phyloP scores from a whole-genome alignment of 768 basidiomycete genomes.

The Crassisporium funariophilum region DNA sequence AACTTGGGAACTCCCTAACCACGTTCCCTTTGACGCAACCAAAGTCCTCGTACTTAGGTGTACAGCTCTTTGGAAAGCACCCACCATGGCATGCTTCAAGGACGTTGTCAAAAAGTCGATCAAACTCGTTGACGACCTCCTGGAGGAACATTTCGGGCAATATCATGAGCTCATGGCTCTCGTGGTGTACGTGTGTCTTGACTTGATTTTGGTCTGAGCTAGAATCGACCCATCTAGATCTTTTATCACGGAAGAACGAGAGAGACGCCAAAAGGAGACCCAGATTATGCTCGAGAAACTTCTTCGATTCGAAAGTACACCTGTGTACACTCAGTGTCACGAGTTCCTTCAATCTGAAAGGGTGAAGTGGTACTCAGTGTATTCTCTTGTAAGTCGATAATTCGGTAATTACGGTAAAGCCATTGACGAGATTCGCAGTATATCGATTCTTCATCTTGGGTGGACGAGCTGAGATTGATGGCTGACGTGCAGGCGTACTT shows the following conservation, averaged over 20 bases:
- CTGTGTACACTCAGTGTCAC: background rate
- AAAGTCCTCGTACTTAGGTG: conserved; percentile 28
- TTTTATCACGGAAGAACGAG: background rate
- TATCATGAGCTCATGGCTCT: conserved; percentile 29
- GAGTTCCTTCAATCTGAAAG: background rate
- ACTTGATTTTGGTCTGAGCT: background rate
- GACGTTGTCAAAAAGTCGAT: conserved; percentile 17
- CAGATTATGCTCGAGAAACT: background rate
- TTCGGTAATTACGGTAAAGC: too few species aligned
- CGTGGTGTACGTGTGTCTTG: conserved; percentile 21
- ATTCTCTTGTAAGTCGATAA: too few species aligned
- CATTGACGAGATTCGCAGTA: too few species aligned
- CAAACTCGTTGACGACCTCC: conserved; percentile 18
- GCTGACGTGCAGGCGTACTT: conserved; percentile 59
- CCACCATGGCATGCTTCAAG: conserved; percentile 31
- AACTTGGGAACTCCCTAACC: conserved; percentile 38
- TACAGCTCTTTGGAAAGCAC: conserved; percentile 30
- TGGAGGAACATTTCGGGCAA: conserved; percentile 30
- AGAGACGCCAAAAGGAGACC: background rate
- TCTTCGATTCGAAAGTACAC: background rate
- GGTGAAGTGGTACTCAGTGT: too few species aligned
- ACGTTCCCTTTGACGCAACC: conserved; percentile 38
- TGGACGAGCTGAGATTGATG: conserved; percentile 52
- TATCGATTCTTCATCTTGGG: too few species aligned
- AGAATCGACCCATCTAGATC: too few species aligned